phyloP scores from a whole-genome alignment of 2,329 filamentous ascomycete species.

The Colletotrichum gigasporum region DNA sequence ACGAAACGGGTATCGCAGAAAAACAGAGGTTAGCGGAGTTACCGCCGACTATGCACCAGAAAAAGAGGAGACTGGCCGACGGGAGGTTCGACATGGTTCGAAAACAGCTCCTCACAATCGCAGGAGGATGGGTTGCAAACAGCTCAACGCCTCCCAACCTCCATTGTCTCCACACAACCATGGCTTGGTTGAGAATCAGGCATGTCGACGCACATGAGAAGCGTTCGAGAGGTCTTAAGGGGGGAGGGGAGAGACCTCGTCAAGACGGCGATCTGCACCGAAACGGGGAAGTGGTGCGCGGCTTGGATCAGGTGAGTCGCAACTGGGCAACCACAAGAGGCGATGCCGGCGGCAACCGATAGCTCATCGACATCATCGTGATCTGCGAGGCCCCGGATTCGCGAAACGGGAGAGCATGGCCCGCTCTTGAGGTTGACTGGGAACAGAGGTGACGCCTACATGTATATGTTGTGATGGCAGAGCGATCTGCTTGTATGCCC shows the following conservation, averaged over 20 bases:
- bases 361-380: not conserved
- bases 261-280: not conserved
- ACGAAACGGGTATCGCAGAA: not conserved
- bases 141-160: not conserved
- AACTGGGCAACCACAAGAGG: not conserved
- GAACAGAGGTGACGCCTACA: not conserved
- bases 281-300: not conserved
- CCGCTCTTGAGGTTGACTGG: not conserved
- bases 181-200: not conserved
- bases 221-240: not conserved
- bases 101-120: not conserved
- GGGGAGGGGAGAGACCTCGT: not conserved
- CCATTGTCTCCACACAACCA: not conserved
- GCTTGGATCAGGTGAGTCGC: conserved; percentile 2
- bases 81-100: not conserved
- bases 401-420: not conserved
- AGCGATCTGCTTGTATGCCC: not conserved
- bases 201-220: not conserved
- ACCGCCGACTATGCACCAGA: not conserved
- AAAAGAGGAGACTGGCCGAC: not conserved
- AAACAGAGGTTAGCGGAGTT: not conserved
- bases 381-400: not conserved
- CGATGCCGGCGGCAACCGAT: not conserved
- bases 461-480: not conserved
- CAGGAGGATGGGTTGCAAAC: no score